These are phyloP conservation scores for Crucihimalaya himalaica DNA, from an alignment of 345 rosid genomes.

Conservation along the genomic window DNA sequence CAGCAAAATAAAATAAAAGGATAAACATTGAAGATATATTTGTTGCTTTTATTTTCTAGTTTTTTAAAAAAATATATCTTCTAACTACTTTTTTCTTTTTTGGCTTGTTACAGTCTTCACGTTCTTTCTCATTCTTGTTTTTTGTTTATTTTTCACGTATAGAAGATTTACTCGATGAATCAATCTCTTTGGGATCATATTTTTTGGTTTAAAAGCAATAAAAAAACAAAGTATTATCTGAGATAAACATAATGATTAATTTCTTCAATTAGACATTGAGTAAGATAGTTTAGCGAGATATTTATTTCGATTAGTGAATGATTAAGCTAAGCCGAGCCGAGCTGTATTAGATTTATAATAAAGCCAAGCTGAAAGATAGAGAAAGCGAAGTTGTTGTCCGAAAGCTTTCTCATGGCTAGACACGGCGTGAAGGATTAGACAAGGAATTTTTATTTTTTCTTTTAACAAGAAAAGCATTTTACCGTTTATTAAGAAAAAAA, in stretches of 20 bases:
- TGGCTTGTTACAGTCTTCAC: conserved; percentile 17
- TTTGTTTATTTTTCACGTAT: background rate
- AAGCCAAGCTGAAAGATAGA: conserved; percentile 23
- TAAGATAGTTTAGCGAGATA: background rate
- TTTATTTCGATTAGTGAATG: conserved; percentile 17
- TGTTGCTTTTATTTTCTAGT: too few species aligned
- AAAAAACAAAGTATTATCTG: background rate
- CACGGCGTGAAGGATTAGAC: conserved; percentile 48
- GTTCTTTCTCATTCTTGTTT: conserved; percentile 31
- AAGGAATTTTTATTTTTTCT: conserved; percentile 25
- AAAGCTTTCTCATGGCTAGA: conserved; percentile 30
- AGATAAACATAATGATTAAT: background rate
- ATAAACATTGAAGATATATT: conserved; percentile 25
- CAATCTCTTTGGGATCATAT: background rate
- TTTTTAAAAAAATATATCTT: background rate
- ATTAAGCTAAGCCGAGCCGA: conserved; percentile 18
- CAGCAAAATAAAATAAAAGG: background rate
- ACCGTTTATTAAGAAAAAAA: background rate
- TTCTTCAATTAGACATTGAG: background rate
- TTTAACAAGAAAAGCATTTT: conserved; percentile 22
- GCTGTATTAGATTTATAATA: background rate
- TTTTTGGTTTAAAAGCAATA: background rate
- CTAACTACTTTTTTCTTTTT: background rate
- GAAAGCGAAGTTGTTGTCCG: conserved; percentile 32
- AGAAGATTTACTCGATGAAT: background rate